Base-by-base conservation (phyloP, 2,329 filamentous ascomycete species). In the Pseudogymnoascus sp. region DNA sequence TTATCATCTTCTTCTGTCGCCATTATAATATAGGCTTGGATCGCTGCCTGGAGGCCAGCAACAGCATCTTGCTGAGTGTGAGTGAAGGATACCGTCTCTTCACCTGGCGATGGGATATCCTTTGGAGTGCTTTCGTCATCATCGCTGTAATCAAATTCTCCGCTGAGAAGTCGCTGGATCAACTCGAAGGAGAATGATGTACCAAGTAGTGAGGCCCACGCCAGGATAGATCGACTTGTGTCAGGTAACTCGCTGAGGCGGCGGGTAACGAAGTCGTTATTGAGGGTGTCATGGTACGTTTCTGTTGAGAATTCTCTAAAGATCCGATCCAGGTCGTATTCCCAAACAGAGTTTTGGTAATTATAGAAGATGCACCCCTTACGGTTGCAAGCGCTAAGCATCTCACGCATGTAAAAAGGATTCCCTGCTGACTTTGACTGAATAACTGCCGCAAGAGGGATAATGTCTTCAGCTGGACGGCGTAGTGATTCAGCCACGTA, bases 331-430 rank as follows among this genome's bases (percentile, higher is more conserved):
- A 97, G 77, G 70, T 95, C 89, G 72, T 88, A 97, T 49, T 88
- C 82, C 93, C 93, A 97, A 52, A 83, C 81, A 55, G 86, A 90
- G 66, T 88, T 84, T 68, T 86, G 86, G 80, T 94, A 96, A 65
- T 92, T 91, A 74, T 96, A 97, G 83, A 87, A 96, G 59, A 97
- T 89, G 72, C 90, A 96, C 67, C 88, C 88, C 71, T 91, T 94
- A 41, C 90, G 85, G 72, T 96, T 87, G 72, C 91, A 95, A 2
- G 89, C 88, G 70, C 90, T 90, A 4, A 97, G 82, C 83, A 97
- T 95, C 75, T 96, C 91, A 62, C 91, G 83, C 73, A 96, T 89
- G 70, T 94, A 95, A 70, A 96, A 97, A 0, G 92, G 88, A 65
- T 96, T 96, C 1, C 92, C 92, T 26, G 84, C 84, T 7, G 90